phyloP scores from a whole-genome alignment of 805 yeast genomes.

The Schwanniomyces sp. region DNA sequence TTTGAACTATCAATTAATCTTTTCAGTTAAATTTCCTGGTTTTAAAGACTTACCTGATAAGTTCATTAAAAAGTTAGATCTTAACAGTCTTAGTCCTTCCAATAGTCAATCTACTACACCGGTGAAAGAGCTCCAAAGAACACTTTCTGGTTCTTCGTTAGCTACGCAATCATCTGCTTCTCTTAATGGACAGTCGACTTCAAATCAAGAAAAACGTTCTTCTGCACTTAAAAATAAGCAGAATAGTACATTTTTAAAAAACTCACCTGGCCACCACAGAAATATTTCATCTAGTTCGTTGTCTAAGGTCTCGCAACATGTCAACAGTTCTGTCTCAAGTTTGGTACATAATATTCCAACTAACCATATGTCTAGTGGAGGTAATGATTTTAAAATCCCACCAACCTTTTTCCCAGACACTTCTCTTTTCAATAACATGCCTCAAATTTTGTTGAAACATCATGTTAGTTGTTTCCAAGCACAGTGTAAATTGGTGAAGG shows the following conservation, averaged over 20 bases:
- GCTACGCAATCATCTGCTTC: conserved; percentile 5
- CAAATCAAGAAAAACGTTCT: conserved; percentile 17
- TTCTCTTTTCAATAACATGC: conserved; percentile 24
- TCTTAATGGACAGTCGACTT: conserved; percentile 8
- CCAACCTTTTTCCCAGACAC: conserved; percentile 15
- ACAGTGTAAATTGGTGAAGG: conserved; percentile 29
- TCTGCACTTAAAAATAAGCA: conserved; percentile 23
- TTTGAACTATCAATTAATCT: conserved; percentile 36
- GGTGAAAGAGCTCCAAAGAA: conserved; percentile 17
- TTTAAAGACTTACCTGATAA: conserved; percentile 41
- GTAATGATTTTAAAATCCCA: conserved; percentile 19
- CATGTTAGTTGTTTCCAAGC: conserved; percentile 28
- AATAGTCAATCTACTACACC: conserved; percentile 8
- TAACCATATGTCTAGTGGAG: conserved; percentile 1
- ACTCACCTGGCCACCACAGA: conserved; percentile 10
- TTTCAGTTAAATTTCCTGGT: conserved; percentile 40
- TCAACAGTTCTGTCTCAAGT: neutral
- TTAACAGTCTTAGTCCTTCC: neutral
- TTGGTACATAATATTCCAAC: neutral
- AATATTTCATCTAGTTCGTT: conserved; percentile 12
- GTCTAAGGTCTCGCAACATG: conserved; percentile 1
- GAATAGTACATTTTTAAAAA: conserved; percentile 13
- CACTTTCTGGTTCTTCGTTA: conserved; percentile 24
- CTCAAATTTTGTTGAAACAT: conserved; percentile 33
- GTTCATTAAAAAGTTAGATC: conserved; percentile 2